These are phyloP conservation scores for Microglena sp. DNA, from an alignment of 139 green algal species.

Conservation along the genomic window DNA sequence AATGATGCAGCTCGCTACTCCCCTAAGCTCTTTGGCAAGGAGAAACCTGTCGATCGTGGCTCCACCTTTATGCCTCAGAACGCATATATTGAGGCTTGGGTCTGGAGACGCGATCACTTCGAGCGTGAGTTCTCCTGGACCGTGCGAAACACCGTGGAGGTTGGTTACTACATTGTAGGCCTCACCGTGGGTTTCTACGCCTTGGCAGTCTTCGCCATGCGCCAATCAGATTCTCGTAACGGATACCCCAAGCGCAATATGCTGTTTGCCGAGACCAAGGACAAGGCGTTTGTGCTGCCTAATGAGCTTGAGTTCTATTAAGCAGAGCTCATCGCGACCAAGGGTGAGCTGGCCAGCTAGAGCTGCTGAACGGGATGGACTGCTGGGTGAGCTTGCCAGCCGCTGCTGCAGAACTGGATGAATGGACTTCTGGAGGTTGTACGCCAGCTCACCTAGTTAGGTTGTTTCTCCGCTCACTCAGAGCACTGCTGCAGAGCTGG, in stretches of 20 bases:
- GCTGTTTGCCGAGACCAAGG: slow-evolving; percentile 9
- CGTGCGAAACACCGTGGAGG: slow-evolving; percentile 22
- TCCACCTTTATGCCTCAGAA: slow-evolving; percentile 19
- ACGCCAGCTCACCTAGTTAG: too few species aligned
- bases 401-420: too few species aligned
- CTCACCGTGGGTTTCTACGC: slow-evolving; percentile 13
- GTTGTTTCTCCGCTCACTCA: too few species aligned
- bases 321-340: too few species aligned
- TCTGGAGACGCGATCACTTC: slow-evolving; percentile 17
- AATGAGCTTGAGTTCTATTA: slow-evolving; percentile 33
- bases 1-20: too few species aligned
- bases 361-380: too few species aligned
- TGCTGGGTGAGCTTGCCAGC: too few species aligned
- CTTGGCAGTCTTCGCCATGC: slow-evolving; percentile 15
- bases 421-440: too few species aligned
- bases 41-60: slow-evolving; percentile 19
- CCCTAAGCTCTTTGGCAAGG: slow-evolving; percentile 12
- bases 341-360: too few species aligned
- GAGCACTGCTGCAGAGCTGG: too few species aligned
- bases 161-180: slow-evolving; percentile 13
- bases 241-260: slow-evolving; percentile 16
- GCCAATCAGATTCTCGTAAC: slow-evolving; percentile 8
- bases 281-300: slow-evolving; percentile 6
- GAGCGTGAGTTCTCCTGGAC: slow-evolving; percentile 29
- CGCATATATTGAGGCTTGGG: slow-evolving; percentile 27